Conservation (phyloP, 768 basidiomycete genomes). For the Macrolepiota albuminosa region DNA sequence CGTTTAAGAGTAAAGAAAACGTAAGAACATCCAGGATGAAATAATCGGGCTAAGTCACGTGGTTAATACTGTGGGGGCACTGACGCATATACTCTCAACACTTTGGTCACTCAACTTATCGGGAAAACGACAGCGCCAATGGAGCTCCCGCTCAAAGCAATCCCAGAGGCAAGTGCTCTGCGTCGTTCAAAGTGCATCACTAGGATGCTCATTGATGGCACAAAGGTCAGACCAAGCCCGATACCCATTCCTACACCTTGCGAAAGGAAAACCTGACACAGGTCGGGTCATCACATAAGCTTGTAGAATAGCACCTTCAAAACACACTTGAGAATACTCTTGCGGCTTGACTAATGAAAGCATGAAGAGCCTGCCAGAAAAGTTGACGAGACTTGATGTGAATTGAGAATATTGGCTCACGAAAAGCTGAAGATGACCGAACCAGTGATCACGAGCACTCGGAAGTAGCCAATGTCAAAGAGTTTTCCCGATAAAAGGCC, state of each 20-base stretch:
- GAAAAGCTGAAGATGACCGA: constrained; percentile 16
- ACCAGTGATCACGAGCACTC: constrained; percentile 11
- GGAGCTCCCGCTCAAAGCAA: constrained; percentile 33
- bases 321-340: constrained; percentile 26
- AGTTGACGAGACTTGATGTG: background rate
- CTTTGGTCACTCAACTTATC: constrained; percentile 18
- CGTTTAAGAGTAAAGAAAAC: too few species aligned
- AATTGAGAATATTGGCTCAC: background rate
- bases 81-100: too few species aligned
- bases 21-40: too few species aligned
- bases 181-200: constrained; percentile 38
- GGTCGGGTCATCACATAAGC: background rate
- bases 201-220: constrained; percentile 36
- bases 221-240: constrained; percentile 33
- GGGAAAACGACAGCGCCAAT: constrained; percentile 31
- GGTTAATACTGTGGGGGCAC: too few species aligned
- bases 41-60: too few species aligned
- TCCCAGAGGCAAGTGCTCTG: constrained; percentile 38
- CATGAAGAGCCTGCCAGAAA: constrained; percentile 28
- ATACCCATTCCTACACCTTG: constrained; percentile 28
- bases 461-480: constrained; percentile 18
- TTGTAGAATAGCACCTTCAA: background rate
- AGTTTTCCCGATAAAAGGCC: constrained; percentile 18
- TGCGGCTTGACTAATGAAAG: constrained; percentile 32
- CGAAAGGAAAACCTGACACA: constrained; percentile 17